Percentiles rank a stretch among this genome's conserved stretches.
phyloP scores from a whole-genome alignment of 768 basidiomycete genomes.

The Trametopsis cervina region DNA sequence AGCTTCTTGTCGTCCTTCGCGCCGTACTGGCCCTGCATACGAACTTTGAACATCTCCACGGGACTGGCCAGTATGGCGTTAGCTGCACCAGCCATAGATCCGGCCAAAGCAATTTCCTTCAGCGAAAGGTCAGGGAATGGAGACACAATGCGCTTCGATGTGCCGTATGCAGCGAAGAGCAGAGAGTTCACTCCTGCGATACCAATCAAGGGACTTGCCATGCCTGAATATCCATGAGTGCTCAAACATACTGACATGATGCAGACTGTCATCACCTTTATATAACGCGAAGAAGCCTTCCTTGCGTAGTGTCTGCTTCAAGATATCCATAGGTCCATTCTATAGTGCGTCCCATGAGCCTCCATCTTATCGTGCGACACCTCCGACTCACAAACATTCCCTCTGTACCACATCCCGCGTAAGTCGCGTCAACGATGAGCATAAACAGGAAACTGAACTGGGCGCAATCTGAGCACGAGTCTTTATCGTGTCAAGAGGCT shows the following conservation, averaged over 20 bases:
- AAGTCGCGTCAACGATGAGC: background rate
- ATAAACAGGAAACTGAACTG: slow-evolving; percentile 38
- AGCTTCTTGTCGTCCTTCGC: slow-evolving; percentile 71
- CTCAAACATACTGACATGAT: too few species aligned
- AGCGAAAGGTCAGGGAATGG: slow-evolving; percentile 84
- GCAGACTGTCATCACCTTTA: slow-evolving; percentile 53
- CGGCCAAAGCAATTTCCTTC: slow-evolving; percentile 74
- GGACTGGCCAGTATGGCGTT: slow-evolving; percentile 91
- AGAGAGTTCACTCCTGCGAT: slow-evolving; percentile 96
- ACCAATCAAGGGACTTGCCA: slow-evolving; percentile 86
- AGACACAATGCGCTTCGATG: slow-evolving; percentile 74
- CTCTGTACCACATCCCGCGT: slow-evolving; percentile 34
- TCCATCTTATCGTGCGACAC: background rate
- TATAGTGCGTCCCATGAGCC: slow-evolving; percentile 22
- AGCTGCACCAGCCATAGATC: slow-evolving; percentile 86
- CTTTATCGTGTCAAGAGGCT: slow-evolving; percentile 85
- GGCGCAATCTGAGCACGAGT: slow-evolving; percentile 85
- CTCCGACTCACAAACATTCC: slow-evolving; percentile 74
- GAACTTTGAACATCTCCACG: slow-evolving; percentile 97
- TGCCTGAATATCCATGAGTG: slow-evolving; percentile 44
- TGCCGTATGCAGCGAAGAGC: slow-evolving; percentile 87
- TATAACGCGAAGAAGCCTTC: slow-evolving; percentile 94
- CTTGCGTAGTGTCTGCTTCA: slow-evolving; percentile 68
- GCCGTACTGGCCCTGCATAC: slow-evolving; percentile 97
- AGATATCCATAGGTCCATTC: slow-evolving; percentile 94